These are phyloP conservation scores for Capronia americana DNA, from an alignment of 2,329 filamentous ascomycete species.

Conservation along the genomic window DNA sequence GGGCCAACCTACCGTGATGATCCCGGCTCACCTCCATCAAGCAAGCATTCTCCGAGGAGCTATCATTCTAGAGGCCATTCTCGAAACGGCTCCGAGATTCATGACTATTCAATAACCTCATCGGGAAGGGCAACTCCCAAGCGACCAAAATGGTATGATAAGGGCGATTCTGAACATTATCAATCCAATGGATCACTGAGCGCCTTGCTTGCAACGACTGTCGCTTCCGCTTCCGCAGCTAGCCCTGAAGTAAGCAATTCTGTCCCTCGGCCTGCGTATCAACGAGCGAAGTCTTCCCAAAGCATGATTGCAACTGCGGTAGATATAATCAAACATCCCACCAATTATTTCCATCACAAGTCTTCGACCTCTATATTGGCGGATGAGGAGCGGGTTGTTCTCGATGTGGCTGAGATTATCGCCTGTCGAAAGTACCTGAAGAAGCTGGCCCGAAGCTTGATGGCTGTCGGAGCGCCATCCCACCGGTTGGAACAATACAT, in stretches of 20 bases:
- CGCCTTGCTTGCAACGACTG: constrained; percentile 29
- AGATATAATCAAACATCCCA: constrained; percentile 36
- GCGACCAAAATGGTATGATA: constrained; percentile 42
- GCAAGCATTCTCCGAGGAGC: constrained; percentile 8
- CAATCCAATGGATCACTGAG: constrained; percentile 32
- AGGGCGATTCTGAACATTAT: constrained; percentile 18
- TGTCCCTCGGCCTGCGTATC: constrained; percentile 23
- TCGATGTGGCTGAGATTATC: constrained; percentile 69
- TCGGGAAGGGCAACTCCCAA: constrained; percentile 37
- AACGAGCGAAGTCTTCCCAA: constrained; percentile 22
- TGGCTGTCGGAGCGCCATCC: constrained; percentile 89
- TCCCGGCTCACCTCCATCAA: background rate
- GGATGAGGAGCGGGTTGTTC: constrained; percentile 35
- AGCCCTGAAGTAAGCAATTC: constrained; percentile 18
- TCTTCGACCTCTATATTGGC: constrained; percentile 15
- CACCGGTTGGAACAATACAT: constrained; percentile 91
- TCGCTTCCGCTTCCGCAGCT: constrained; percentile 25
- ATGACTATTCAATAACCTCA: constrained; percentile 23
- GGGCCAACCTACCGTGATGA: constrained; percentile 26
- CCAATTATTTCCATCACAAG: constrained; percentile 30
- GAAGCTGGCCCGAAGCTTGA: constrained; percentile 82
- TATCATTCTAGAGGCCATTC: constrained; percentile 18
- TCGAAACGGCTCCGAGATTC: constrained; percentile 18
- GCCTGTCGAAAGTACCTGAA: constrained; percentile 82
- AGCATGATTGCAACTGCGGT: constrained; percentile 36